Conservation (phyloP, 495 filamentous ascomycete species). For the Trichoderma erinaceum region DNA sequence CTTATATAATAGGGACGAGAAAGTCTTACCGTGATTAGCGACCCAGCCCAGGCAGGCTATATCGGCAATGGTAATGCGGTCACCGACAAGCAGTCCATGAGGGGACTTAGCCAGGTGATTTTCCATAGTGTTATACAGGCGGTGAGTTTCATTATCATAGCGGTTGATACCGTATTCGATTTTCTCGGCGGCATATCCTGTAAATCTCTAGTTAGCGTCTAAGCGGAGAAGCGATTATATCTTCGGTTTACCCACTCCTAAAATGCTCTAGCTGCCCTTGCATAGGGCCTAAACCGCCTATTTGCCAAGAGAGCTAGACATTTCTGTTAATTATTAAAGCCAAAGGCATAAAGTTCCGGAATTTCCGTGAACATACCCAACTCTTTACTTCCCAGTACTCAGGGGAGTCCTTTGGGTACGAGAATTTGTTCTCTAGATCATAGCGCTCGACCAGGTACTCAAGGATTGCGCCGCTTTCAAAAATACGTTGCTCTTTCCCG, state of each 20-base stretch:
- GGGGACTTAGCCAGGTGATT: slow-evolving; percentile 57
- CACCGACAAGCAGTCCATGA: slow-evolving; percentile 69
- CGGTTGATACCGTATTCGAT: slow-evolving; percentile 81
- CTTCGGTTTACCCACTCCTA: slow-evolving; percentile 35
- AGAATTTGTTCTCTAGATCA: slow-evolving; percentile 77
- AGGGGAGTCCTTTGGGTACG: slow-evolving; percentile 64
- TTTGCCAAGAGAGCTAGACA: slow-evolving; percentile 42
- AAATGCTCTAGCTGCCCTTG: slow-evolving; percentile 91
- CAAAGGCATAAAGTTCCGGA: neutral
- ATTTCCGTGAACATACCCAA: slow-evolving; percentile 50
- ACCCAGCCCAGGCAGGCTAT: slow-evolving; percentile 79
- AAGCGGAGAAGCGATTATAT: neutral
- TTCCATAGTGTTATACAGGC: slow-evolving; percentile 76
- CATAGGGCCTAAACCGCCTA: slow-evolving; percentile 83
- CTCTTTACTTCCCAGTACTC: slow-evolving; percentile 74
- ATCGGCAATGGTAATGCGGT: slow-evolving; percentile 77
- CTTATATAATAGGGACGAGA: neutral
- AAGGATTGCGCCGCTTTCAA: slow-evolving; percentile 81
- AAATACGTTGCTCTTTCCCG: slow-evolving; percentile 66
- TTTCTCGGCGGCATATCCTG: slow-evolving; percentile 73
- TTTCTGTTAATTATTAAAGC: neutral
- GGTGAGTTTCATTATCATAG: slow-evolving; percentile 73
- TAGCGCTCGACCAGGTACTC: slow-evolving; percentile 79
- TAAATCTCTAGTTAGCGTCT: neutral
- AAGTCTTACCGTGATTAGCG: slow-evolving; percentile 19